Percentiles rank a stretch among this genome's conserved stretches.
Conservation (phyloP, 179 eudicot genomes). For the Pouteria campechiana region DNA sequence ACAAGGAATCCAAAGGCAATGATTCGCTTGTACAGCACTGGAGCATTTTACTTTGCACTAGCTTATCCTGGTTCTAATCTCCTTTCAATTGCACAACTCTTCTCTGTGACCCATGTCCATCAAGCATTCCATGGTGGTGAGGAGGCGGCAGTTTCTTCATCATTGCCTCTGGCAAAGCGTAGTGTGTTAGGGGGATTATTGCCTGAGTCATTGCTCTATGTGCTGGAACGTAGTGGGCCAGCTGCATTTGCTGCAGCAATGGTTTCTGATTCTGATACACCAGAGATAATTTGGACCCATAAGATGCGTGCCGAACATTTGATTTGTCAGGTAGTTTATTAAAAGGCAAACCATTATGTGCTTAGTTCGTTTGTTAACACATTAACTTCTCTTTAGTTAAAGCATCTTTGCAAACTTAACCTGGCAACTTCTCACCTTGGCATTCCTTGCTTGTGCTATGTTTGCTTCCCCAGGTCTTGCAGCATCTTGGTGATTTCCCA, state of each 20-base stretch:
- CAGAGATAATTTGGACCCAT: conserved; percentile 99
- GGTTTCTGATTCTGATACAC: conserved; percentile 99
- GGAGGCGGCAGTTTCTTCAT: conserved; percentile 97
- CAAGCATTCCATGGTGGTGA: conserved; percentile 99
- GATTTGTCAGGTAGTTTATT: conserved; percentile 66
- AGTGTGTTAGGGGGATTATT: conserved; percentile 97
- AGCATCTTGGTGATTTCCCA: conserved; percentile 98
- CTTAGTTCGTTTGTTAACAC: background rate
- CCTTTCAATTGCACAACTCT: conserved; percentile 81
- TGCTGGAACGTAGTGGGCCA: conserved; percentile 93
- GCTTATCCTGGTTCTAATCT: conserved; percentile 99
- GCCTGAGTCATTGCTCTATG: conserved; percentile 94
- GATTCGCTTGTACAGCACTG: conserved; percentile 87
- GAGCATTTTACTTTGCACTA: conserved; percentile 93
- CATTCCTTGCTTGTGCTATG: background rate
- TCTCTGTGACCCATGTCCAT: conserved; percentile 80
- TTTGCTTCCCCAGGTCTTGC: conserved; percentile 59
- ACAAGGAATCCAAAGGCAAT: conserved; percentile 97
- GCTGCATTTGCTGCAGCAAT: conserved; percentile 97
- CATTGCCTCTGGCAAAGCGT: conserved; percentile 94
- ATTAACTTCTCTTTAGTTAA: background rate
- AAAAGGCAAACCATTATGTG: background rate
- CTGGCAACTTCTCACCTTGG: background rate
- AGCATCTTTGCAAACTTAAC: background rate
- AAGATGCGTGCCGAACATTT: conserved; percentile 99